Evolutionary conservation across 1,284 basidiomycete species (phyloP).

Genomic region (Trichosporon ovoides): DNA sequence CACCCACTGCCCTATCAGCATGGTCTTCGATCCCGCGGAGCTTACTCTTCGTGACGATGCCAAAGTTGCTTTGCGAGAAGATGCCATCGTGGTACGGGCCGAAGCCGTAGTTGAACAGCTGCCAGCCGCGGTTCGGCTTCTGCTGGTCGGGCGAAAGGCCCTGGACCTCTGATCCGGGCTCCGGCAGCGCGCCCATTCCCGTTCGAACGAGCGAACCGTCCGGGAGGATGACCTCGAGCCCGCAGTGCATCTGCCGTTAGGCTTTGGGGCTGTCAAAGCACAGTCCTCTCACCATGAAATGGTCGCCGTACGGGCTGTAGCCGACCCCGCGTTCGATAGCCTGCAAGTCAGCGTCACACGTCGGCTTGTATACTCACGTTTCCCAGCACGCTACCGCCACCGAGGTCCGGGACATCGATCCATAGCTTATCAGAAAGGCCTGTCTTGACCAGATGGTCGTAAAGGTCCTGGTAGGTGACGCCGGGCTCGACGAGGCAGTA

Average conservation of each 20-base stretch:
- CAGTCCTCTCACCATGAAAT: constrained; percentile 4
- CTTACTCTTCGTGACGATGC: constrained; percentile 10
- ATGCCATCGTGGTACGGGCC: constrained; percentile 12
- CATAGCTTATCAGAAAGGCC: constrained; percentile 14
- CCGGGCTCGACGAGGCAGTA: constrained; percentile 16
- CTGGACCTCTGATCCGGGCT: constrained; percentile 2
- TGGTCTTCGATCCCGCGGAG: too few relatives aligned
- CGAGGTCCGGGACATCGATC: constrained; percentile 12
- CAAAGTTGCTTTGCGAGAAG: constrained; percentile 17
- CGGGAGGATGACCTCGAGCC: constrained; percentile 11
- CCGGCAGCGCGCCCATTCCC: constrained; percentile 11
- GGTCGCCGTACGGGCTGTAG: constrained; percentile 15
- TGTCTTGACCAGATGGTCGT: constrained; percentile 5
- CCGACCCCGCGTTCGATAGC: constrained; percentile 11
- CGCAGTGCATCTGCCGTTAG: constrained; percentile 9
- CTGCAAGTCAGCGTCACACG: too few relatives aligned
- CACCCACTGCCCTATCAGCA: not conserved
- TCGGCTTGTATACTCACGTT: not conserved
- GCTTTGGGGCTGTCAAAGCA: too few relatives aligned
- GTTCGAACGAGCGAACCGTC: constrained; percentile 12
- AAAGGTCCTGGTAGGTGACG: constrained; percentile 12
- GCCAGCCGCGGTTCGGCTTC: constrained; percentile 12
- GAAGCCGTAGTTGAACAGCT: constrained; percentile 15
- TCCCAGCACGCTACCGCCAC: constrained; percentile 12
- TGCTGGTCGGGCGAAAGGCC: constrained; percentile 10